Base-by-base conservation (phyloP, 176 grass and related monocot species). In the Musa schizocarpa region DNA sequence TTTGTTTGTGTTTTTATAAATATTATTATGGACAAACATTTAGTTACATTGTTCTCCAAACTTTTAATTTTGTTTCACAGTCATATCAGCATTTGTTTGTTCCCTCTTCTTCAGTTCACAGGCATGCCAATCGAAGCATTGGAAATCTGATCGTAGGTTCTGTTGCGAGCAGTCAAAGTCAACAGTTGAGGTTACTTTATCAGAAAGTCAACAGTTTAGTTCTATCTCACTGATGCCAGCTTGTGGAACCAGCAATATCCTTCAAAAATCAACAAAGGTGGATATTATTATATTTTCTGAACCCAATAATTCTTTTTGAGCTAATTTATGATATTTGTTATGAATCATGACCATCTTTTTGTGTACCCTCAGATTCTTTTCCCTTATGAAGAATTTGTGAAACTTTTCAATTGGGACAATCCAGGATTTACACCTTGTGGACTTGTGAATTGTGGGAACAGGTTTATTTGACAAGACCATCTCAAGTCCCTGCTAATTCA, bases 381-480 rank as follows among this genome's bases (percentile, higher is more conserved):
- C 81, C 81, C 96, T 82, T 99, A 99, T 78, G 88, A 95, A 71
- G 88, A 95, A n/a, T 99, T 94, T 59, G 76, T 99, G 17, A 84
- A 85, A 62, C 83, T 99, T 72, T 99, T 89, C 55, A 84, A 88
- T 57, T 92, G 90, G 90, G 88, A 85, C 1, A 89, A 84, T 24
- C 50, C 68, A 67, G 81, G 84, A 67, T 81, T 86, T 80, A 23
- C 70, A 79, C 90, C 95, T 77, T 86, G 90, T 86, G 96, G 96
- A 13, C 96, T 99, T 76, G 55, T 95, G 74, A 99, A 99, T 80
- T 94, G 88, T 81, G 96, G 91, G 53, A 99, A 99, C 86, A 99
- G 96, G 96, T 94, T 50, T 50, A 52, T 26, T 77, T 70, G 7
- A 49, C 57, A 52, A 43, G 34, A 43, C 34, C 34, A 43, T 43